Base-by-base conservation (phyloP, 345 rosid genomes). In the Brassica carinata region DNA sequence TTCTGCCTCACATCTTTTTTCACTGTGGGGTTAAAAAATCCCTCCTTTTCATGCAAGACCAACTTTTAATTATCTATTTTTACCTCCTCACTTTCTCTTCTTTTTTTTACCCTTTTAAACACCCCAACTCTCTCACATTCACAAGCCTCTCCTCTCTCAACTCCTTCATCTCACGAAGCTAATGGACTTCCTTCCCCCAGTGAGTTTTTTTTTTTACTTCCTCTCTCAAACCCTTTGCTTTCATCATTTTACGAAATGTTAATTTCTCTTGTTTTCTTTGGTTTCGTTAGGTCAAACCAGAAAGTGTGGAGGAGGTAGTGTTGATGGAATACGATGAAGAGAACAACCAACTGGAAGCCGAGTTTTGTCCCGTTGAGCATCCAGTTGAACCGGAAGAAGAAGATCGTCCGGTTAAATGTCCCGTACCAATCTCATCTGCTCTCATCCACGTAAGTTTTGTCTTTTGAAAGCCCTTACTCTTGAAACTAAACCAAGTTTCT, bases 381-480 rank as follows among this genome's bases (percentile, higher is more conserved):
- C 98, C 97, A 23, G 27, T 87, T 81, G 98, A 94, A 86, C 98
- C 98, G 3, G 86, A 77, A 65, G 97, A 91, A 68, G 97, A 94
- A 87, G 98, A 94, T 73, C 93, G 86, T 26, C 97, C 98, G 27
- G 90, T 94, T 40, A 88, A 88, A 83, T 94, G 97, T 77, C 98
- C 98, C 2, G 87, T 92, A 79, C 87, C 90, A 26, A 30, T 88
- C 66, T 53, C 85, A 62, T 83, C 98, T 74, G 87, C 94, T 66
- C 81, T 85, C 61, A 80, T 84, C 68, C 83, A 87, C 67, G 98
- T 92, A 89, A 62, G 89, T 27, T 8, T 10, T 1, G 27, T 38
- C 57, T 48, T 65, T 31, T n/a, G 8, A 7, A 19, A 7, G 9
- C 36, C 19, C 8, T 15, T 38, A n/a, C 53, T 53, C 23, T 19